Evolutionary conservation across 345 rosid species (phyloP), one percentile per base, ranked within the genome.

Genomic region (Leavenworthia alabamica): DNA sequence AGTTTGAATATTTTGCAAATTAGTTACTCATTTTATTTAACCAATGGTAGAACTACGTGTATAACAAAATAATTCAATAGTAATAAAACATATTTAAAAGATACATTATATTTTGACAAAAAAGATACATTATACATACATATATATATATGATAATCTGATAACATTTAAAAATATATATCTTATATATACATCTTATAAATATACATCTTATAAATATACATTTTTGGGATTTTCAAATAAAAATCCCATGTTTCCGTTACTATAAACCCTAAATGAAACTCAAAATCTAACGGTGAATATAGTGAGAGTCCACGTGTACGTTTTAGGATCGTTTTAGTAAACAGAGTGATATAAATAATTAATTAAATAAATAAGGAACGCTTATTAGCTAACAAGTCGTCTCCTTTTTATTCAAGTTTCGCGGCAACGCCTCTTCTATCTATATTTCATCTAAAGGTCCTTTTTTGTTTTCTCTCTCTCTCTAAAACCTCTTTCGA

Each of bases 401-500:
- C 59, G 43, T 51, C 46, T 59, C 74, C 84, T 64, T 77, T 76
- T 73, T 78, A 80, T 87, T 87, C 85, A 84, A 87, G 95, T 85
- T 88, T 88, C 91, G 91, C 95, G 95, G 95, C 91, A 85, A 88
- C 77, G 68, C 71, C 72, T 42, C 63, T 20, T 66, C 53, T 9
- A 12, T 40, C 27, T 49, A 22, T 49, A 5, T 29, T 29, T 59
- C 57, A 56, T 55, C 58, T 39, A n/a, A 52, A 35, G 48, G 26
- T 62, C 31, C 22, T 37, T 8, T 48, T 7, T 47, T 1, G n/a
- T 43, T 15, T 23, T 32, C 45, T 19, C 27, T 16, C 31, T 45
- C 26, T 14, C 19, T 37, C 20, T 28, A 23, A 24, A 28, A 10
- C 36, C 65, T 72, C 79, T 64, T 68, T 70, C 72, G 45, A 47